Evolutionary conservation across 176 grass and related monocot species (phyloP).

Genomic region (Musa schizocarpa): DNA sequence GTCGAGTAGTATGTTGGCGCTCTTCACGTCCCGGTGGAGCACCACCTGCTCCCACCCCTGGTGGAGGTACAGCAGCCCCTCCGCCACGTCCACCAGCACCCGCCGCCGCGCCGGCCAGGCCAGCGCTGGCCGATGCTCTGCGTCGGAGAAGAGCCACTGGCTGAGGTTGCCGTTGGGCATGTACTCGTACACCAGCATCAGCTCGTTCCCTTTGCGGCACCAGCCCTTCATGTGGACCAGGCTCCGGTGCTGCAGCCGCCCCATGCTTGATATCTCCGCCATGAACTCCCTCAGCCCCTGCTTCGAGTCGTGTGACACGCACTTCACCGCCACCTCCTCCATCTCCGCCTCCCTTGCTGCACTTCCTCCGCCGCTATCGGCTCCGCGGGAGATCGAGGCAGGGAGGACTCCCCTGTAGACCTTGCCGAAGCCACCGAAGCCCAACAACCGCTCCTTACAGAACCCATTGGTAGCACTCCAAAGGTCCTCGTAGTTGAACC

Average conservation of each 20-base stretch:
- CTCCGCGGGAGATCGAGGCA: not conserved
- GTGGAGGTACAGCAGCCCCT: conserved; percentile 34
- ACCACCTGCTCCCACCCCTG: conserved; percentile 42
- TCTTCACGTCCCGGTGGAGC: conserved; percentile 36
- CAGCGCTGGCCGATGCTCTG: not conserved
- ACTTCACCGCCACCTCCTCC: conserved; percentile 35
- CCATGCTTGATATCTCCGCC: conserved; percentile 38
- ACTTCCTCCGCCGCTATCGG: not conserved
- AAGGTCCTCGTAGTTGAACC: conserved; percentile 12
- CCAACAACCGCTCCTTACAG: not conserved
- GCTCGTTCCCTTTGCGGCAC: conserved; percentile 36
- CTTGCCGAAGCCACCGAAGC: conserved; percentile 5
- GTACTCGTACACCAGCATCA: conserved; percentile 41
- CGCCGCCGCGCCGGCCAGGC: conserved; percentile 24
- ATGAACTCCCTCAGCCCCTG: conserved; percentile 41
- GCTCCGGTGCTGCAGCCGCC: conserved; percentile 37
- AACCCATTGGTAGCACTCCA: conserved; percentile 4
- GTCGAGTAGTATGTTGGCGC: conserved; percentile 34
- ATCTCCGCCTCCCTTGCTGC: conserved; percentile 2
- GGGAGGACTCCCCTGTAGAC: conserved; percentile 8
- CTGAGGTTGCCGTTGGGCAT: conserved; percentile 44
- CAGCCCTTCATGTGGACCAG: conserved; percentile 38
- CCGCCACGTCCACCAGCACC: conserved; percentile 28
- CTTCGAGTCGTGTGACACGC: conserved; percentile 32
- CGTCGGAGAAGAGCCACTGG: conserved; percentile 26